These are phyloP conservation scores for Penicillium sumatraense DNA, from an alignment of 2,329 filamentous ascomycete genomes.

Conservation along the genomic window DNA sequence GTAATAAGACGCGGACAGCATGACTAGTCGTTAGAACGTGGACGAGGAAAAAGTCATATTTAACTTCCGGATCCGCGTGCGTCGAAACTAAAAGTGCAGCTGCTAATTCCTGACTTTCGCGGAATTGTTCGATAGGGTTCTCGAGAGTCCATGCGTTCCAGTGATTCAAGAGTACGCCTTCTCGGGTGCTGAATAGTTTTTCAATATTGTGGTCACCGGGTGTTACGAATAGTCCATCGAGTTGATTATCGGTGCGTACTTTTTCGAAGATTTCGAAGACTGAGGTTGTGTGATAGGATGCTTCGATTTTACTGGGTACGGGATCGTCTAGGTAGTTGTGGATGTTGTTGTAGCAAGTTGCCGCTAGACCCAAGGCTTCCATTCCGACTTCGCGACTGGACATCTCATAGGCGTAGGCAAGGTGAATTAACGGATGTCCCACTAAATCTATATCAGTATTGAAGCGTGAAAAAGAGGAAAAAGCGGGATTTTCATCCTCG, in stretches of 20 bases:
- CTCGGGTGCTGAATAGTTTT: conserved; percentile 69
- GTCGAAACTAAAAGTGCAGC: conserved; percentile 49
- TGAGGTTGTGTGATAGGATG: conserved; percentile 64
- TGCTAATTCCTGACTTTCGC: conserved; percentile 66
- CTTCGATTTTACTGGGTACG: conserved; percentile 66
- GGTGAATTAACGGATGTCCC: conserved; percentile 89
- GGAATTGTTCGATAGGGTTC: conserved; percentile 75
- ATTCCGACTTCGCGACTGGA: conserved; percentile 83
- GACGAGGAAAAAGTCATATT: conserved; percentile 82
- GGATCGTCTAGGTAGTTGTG: conserved; percentile 72
- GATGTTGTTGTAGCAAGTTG: conserved; percentile 61
- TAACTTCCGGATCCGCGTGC: conserved; percentile 40
- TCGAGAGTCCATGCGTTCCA: conserved; percentile 85
- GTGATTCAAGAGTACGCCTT: conserved; percentile 76
- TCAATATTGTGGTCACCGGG: conserved; percentile 68
- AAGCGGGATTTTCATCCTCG: not conserved
- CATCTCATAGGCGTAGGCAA: conserved; percentile 92
- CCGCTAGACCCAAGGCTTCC: conserved; percentile 77
- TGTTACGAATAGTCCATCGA: conserved; percentile 68
- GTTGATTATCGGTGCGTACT: conserved; percentile 69
- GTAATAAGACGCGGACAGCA: conserved; percentile 83
- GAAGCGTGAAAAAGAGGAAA: not conserved
- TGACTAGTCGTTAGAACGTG: conserved; percentile 86
- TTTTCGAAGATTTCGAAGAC: conserved; percentile 73
- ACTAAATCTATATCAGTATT: conserved; percentile 58